Evolutionary conservation across 805 yeast species (phyloP).

Genomic region (Spathaspora boniae): DNA sequence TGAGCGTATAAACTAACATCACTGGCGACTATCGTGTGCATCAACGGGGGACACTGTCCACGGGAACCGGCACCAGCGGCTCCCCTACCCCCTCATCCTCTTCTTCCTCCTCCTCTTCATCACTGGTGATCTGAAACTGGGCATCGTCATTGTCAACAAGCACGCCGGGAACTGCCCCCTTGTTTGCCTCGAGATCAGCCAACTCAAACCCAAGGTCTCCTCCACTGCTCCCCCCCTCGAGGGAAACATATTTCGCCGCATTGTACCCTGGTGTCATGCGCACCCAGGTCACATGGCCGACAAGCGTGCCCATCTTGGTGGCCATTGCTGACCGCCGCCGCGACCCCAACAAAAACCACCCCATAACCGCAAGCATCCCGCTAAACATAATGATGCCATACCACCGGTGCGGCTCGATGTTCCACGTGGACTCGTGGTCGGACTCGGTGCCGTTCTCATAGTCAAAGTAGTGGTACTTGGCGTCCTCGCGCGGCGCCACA

Average conservation of each 20-base stretch:
- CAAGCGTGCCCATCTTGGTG: constrained; percentile 4
- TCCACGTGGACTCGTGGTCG: constrained; percentile 37
- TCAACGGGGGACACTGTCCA: neutral
- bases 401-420: constrained; percentile 42
- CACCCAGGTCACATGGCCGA: neutral
- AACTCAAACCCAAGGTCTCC: constrained; percentile 11
- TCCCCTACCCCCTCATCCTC: neutral
- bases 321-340: constrained; percentile 15
- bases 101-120: constrained; percentile 12
- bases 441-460: constrained; percentile 28
- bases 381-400: constrained; percentile 33
- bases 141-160: constrained; percentile 6
- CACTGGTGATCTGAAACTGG: constrained; percentile 18
- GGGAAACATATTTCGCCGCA: constrained; percentile 6
- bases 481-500: constrained; percentile 13
- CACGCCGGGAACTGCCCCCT: too few relatives aligned
- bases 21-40: too few relatives aligned
- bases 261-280: constrained; percentile 8
- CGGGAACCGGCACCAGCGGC: neutral
- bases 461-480: constrained; percentile 22
- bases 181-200: constrained; percentile 5
- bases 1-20: constrained; percentile 12
- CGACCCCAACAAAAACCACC: constrained; percentile 33
- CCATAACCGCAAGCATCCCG: constrained; percentile 20
- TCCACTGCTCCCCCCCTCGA: constrained; percentile 1